Base-by-base conservation (phyloP, 208 protist species). In the Acanthamoeba rhysodes region DNA sequence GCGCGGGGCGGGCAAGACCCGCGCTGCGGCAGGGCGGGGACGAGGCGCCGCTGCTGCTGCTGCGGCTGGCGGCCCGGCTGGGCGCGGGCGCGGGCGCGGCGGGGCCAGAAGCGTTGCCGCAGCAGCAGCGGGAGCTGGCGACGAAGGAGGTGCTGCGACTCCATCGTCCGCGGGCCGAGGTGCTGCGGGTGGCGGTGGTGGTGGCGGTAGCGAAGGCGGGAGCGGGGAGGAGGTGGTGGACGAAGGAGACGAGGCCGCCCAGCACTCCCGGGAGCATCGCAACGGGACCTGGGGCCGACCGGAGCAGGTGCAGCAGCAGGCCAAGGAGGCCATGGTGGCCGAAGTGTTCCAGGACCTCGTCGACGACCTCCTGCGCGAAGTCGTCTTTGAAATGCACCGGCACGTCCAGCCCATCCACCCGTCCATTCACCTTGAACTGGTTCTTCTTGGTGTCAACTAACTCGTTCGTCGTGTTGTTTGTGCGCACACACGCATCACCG, bases 371-470 rank as follows among this genome's bases (percentile, higher is more conserved):
- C 14, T 76, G 18, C 68, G 29, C 27, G 68, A 76, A 45, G 68
- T 76, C 32, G 68, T 76, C 68, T 76, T 76, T 41, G 68, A 76
- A 32, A 32, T 76, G 68, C 68, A 76, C 8, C 68, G 68, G 68
- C 37, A n/a, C 22, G 27, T n/a, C 12, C 9, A 6, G n/a, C n/a
- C n/a, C n/a, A n/a, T n/a, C n/a, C 68, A 0, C 37, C 22, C 64
- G 0, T 9, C 64, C n/a, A 70, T n/a, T 27, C n/a, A 3, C n/a
- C 22, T 12, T 2, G 20, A n/a, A 9, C n/a, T 70, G 5, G n/a
- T n/a, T n/a, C n/a, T n/a, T n/a, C n/a, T n/a, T n/a, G n/a, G n/a
- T n/a, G n/a, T 41, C 37, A 4, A 41, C 37, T 41, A 41, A 41
- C 37, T 41, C 37, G 37, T 41, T 1, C 37, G 37, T 41, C 37